phyloP scores from a whole-genome alignment of 106 monocot genomes.

The Iris macrosiphon region DNA sequence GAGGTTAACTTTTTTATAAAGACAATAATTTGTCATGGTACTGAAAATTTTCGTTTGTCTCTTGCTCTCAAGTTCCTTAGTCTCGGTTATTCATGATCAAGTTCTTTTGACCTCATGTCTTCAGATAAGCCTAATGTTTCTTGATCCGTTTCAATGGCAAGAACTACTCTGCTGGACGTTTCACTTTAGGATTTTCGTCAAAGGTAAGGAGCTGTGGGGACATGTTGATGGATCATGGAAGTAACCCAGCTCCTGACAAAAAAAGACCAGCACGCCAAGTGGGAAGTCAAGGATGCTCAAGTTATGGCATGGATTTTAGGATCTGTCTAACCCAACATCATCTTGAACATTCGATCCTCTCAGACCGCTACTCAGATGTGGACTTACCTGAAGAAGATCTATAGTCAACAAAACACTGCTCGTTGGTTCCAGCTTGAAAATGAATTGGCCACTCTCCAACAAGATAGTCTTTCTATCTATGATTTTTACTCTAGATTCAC shows the following conservation, averaged over 20 bases:
- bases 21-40: background rate
- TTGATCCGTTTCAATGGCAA: background rate
- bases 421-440: background rate
- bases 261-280: background rate
- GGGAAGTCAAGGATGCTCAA: conserved; percentile 5
- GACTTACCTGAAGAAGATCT: conserved; percentile 2
- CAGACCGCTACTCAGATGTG: background rate
- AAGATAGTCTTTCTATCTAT: background rate
- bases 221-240: background rate
- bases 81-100: background rate
- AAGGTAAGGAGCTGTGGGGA: conserved; percentile 1
- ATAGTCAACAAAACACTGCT: background rate
- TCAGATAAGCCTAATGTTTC: conserved; percentile 5
- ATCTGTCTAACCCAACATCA: background rate
- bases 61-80: too few species aligned
- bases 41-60: background rate
- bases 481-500: conserved; percentile 5
- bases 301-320: conserved; percentile 5
- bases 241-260: background rate
- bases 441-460: background rate
- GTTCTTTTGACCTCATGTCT: background rate
- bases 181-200: background rate
- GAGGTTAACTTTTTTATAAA: background rate
- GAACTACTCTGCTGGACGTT: background rate
- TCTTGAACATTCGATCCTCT: background rate